These are phyloP conservation scores for Botrytis paeoniae DNA, from an alignment of 2,329 filamentous ascomycete species.

Conservation along the genomic window DNA sequence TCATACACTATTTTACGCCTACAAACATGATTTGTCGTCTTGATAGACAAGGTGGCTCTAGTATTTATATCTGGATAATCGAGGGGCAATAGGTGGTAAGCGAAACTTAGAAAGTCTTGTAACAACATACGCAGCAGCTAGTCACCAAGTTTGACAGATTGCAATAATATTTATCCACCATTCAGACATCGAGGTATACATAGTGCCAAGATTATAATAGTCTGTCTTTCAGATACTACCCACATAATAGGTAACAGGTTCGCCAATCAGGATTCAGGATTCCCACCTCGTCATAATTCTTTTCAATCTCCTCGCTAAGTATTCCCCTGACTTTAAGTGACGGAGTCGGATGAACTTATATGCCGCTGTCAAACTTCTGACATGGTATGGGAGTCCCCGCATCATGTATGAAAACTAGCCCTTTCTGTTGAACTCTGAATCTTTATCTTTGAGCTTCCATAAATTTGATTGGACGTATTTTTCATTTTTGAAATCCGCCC, in stretches of 20 bases:
- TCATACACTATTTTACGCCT: background rate
- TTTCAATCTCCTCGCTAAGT: background rate
- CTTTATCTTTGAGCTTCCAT: background rate
- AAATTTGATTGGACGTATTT: background rate
- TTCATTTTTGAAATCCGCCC: background rate
- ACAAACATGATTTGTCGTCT: background rate
- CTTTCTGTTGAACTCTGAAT: background rate
- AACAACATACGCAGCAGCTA: background rate
- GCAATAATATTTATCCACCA: background rate
- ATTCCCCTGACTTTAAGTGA: background rate
- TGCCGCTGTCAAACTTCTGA: background rate
- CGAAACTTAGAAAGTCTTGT: background rate
- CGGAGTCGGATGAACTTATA: background rate
- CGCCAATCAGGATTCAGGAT: background rate
- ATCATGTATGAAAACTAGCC: background rate
- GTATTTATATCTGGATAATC: background rate
- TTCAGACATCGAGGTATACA: background rate
- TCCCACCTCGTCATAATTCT: background rate
- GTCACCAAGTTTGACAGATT: background rate
- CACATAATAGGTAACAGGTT: background rate
- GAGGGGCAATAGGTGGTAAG: background rate
- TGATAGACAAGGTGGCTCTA: background rate
- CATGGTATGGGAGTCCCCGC: background rate
- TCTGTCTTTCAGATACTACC: background rate
- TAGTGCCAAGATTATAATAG: background rate